A percentile compares a stretch with the other conserved stretches of the same genome.
Evolutionary conservation across 1,284 basidiomycete genomes (phyloP).

Genomic region (Erythrobasidium hasegawianum): DNA sequence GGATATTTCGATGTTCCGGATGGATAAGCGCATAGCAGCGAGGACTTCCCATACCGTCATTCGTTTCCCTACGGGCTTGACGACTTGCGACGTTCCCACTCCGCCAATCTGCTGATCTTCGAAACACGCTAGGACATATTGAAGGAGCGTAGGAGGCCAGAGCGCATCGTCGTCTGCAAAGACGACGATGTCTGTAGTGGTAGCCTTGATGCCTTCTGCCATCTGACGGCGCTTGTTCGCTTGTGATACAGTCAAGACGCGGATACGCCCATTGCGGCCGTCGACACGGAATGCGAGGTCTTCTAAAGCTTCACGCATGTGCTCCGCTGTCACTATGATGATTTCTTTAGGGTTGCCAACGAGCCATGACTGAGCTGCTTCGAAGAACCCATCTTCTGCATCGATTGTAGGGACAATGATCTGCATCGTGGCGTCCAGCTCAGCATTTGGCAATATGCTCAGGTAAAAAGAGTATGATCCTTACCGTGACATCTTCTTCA

Average conservation of each 20-base stretch:
- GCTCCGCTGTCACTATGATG: constrained; percentile 87
- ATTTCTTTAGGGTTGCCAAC: constrained; percentile 85
- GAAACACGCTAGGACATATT: constrained; percentile 80
- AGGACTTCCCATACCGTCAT: constrained; percentile 93
- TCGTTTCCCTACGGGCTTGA: constrained; percentile 67
- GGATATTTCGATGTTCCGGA: constrained; percentile 86
- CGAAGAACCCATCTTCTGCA: constrained; percentile 77
- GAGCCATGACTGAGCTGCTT: constrained; percentile 80
- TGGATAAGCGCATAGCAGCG: constrained; percentile 82
- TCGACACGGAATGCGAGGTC: constrained; percentile 81
- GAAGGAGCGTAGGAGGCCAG: constrained; percentile 82
- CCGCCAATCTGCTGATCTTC: constrained; percentile 89
- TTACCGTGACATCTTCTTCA: constrained; percentile 82
- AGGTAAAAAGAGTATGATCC: background rate
- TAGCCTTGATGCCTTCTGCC: constrained; percentile 82
- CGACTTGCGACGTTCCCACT: constrained; percentile 82
- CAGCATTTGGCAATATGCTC: background rate
- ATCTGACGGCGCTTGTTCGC: constrained; percentile 91
- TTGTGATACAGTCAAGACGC: constrained; percentile 81
- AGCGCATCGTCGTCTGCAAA: constrained; percentile 93
- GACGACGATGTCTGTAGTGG: constrained; percentile 85
- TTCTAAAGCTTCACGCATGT: constrained; percentile 78
- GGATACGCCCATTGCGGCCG: constrained; percentile 62
- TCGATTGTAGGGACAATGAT: constrained; percentile 86
- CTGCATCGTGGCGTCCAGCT: background rate